Percentiles rank a stretch among this genome's conserved stretches.
phyloP scores from a whole-genome alignment of 2,329 filamentous ascomycete species.

The Conoideocrella luteorostrata region DNA sequence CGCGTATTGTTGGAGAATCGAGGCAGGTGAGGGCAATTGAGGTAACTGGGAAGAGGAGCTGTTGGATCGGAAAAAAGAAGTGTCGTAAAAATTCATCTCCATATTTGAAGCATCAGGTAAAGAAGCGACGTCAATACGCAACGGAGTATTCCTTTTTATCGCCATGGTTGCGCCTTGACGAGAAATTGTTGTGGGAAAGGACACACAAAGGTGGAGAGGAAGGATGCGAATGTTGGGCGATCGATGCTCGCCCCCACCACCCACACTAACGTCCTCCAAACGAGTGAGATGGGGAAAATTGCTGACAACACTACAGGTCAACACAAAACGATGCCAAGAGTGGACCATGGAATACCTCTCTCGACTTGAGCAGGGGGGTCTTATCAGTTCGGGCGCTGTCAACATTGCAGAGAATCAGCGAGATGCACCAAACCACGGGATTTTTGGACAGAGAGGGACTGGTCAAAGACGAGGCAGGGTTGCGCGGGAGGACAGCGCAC shows the following conservation, averaged over 20 bases:
- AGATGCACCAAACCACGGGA: no score
- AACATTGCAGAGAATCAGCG: no score
- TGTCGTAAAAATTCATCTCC: constrained; percentile 2
- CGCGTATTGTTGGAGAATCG: neutral
- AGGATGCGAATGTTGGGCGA: no score
- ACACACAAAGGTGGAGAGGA: neutral
- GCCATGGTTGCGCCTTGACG: neutral
- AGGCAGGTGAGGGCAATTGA: neutral
- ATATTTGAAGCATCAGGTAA: neutral
- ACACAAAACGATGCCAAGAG: neutral
- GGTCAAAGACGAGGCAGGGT: neutral
- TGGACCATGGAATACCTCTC: neutral
- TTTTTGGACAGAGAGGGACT: neutral
- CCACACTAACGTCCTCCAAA: no score
- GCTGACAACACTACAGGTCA: no score
- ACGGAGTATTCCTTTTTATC: neutral
- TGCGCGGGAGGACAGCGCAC: neutral
- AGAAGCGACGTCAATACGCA: neutral
- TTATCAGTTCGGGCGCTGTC: no score
- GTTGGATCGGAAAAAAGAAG: constrained; percentile 1
- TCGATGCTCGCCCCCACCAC: no score
- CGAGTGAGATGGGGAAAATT: no score
- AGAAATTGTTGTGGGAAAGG: neutral
- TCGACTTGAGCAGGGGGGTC: neutral
- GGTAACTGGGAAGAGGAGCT: no score